Evolutionary conservation across 2,329 filamentous ascomycete genomes (phyloP).

Genomic region (Colletotrichum brevisporum): DNA sequence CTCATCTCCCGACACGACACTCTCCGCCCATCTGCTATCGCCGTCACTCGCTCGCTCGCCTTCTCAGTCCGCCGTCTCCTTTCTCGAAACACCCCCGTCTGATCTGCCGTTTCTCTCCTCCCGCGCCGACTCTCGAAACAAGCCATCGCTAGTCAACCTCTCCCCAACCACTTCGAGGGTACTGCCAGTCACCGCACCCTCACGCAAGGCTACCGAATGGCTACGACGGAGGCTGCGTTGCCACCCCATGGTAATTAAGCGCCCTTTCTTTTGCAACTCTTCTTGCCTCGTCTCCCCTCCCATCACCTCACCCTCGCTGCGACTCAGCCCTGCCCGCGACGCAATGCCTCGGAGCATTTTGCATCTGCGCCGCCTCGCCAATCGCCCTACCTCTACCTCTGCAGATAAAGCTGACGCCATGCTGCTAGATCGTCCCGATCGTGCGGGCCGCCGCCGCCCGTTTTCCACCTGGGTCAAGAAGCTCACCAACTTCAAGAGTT

Average conservation of each 20-base stretch:
- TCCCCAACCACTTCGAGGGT: conserved; percentile 2
- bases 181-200: neutral
- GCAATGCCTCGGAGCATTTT: conserved; percentile 8
- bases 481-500: conserved; percentile 85
- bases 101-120: neutral
- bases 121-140: conserved; percentile 14
- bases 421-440: conserved; percentile 73
- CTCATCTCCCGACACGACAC: conserved; percentile 16
- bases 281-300: neutral
- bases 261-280: neutral
- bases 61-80: neutral
- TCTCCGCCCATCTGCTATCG: conserved; percentile 1
- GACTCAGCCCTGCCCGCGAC: neutral
- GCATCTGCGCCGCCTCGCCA: conserved; percentile 15
- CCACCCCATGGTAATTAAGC: conserved; percentile 43
- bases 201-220: conserved; percentile 41
- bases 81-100: conserved; percentile 4
- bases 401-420: conserved; percentile 50
- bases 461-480: conserved; percentile 97
- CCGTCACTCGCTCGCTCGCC: conserved; percentile 1
- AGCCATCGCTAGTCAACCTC: conserved; percentile 8
- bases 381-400: conserved; percentile 39
- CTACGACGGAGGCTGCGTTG: conserved; percentile 42
- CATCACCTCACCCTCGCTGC: neutral
- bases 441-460: conserved; percentile 79